Conservation (phyloP, 2,329 filamentous ascomycete species). For the Thielaviopsis musarum region DNA sequence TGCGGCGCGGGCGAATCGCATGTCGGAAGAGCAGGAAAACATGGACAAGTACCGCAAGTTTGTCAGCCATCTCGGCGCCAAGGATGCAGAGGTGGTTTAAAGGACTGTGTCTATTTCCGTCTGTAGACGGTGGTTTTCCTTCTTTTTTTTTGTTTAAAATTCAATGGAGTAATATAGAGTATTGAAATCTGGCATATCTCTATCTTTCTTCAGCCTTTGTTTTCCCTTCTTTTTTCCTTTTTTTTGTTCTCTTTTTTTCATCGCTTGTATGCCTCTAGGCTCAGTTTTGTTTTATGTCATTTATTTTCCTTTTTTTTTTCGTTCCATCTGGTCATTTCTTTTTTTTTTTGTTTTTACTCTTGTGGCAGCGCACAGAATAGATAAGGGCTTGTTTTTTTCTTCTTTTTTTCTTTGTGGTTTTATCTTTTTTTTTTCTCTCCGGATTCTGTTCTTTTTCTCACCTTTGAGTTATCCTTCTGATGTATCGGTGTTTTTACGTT, state of each 20-base stretch:
- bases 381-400: neutral
- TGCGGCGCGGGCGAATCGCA: neutral
- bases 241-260: neutral
- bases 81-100: constrained; percentile 17
- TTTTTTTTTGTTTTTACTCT: neutral
- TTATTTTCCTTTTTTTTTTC: neutral
- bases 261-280: neutral
- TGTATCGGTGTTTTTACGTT: too few relatives aligned
- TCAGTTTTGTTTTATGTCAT: neutral
- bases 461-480: too few relatives aligned
- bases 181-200: neutral
- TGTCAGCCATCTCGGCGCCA: constrained; percentile 22
- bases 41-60: constrained; percentile 22
- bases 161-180: too few relatives aligned
- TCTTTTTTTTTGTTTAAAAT: too few relatives aligned
- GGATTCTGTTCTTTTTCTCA: too few relatives aligned
- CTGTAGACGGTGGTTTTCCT: neutral
- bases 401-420: neutral
- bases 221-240: neutral
- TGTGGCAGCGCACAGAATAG: neutral
- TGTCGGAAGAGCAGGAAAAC: constrained; percentile 20
- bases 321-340: neutral
- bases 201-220: neutral
- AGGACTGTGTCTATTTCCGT: neutral
- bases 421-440: neutral